A percentile compares a stretch with the other conserved stretches of the same genome.
phyloP scores from a whole-genome alignment of 441 rosid genomes.

The Kokia cookei region DNA sequence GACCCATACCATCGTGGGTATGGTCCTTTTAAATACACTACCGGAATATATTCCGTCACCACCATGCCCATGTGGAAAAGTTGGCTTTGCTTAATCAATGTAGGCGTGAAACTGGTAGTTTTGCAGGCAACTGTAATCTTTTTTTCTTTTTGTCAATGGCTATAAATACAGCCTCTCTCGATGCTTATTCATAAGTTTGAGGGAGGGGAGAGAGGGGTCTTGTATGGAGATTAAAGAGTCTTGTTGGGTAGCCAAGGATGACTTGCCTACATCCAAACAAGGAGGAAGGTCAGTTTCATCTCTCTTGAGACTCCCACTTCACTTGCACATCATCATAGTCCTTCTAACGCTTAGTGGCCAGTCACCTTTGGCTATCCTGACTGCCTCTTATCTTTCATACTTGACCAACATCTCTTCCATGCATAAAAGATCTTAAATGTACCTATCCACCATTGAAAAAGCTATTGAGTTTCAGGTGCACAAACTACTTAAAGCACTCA shows the following conservation, averaged over 20 bases:
- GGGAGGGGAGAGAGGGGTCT: constrained; percentile 45
- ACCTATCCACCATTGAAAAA: neutral
- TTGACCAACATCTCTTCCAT: constrained; percentile 27
- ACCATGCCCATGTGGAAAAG: neutral
- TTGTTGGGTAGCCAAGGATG: constrained; percentile 52
- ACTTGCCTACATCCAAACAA: constrained; percentile 36
- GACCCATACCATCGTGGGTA: neutral
- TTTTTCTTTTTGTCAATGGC: constrained; percentile 24
- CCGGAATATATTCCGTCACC: neutral
- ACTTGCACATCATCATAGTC: neutral
- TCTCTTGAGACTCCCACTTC: neutral
- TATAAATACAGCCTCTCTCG: constrained; percentile 22
- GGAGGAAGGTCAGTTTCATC: neutral
- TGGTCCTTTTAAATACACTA: neutral
- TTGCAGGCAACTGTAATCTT: neutral
- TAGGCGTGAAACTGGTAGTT: neutral
- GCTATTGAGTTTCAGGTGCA: neutral
- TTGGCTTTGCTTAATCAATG: neutral
- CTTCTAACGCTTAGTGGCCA: constrained; percentile 10
- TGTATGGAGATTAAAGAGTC: constrained; percentile 36
- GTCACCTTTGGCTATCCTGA: constrained; percentile 28
- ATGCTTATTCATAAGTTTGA: neutral
- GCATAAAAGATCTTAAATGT: neutral
- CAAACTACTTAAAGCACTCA: neutral
- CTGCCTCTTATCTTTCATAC: constrained; percentile 33